Evolutionary conservation across 768 basidiomycete species (phyloP).

Genomic region (Lactarius tabidus): DNA sequence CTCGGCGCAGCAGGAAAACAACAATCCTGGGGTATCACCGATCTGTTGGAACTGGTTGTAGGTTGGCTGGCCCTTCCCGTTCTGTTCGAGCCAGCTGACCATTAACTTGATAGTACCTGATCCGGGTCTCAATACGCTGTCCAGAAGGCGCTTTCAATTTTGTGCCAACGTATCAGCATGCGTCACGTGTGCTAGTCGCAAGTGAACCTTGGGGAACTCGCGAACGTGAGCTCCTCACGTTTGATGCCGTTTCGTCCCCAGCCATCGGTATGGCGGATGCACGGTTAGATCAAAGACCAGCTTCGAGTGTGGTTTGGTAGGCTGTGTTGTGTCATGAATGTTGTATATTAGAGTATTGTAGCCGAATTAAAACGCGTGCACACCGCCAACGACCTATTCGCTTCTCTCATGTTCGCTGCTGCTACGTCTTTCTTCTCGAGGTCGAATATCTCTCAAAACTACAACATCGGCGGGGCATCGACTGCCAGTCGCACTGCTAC

Average conservation of each 20-base stretch:
- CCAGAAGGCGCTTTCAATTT: conserved; percentile 31
- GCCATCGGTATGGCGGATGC: conserved; percentile 36
- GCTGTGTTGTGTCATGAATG: background rate
- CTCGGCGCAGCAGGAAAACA: conserved; percentile 39
- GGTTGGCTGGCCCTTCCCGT: background rate
- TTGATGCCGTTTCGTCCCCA: conserved; percentile 39
- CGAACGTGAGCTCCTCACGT: conserved; percentile 37
- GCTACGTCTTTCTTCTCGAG: conserved; percentile 81
- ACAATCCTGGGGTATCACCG: conserved; percentile 36
- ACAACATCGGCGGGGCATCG: conserved; percentile 51
- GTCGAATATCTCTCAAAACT: conserved; percentile 77
- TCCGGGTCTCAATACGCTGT: conserved; percentile 35
- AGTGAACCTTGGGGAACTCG: conserved; percentile 40
- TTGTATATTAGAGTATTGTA: background rate
- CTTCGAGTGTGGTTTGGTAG: conserved; percentile 15
- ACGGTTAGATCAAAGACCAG: conserved; percentile 12
- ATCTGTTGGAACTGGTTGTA: conserved; percentile 33
- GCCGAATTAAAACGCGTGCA: background rate
- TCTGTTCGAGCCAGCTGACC: background rate
- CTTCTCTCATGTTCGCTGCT: conserved; percentile 63
- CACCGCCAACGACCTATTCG: background rate
- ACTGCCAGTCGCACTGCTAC: conserved; percentile 36
- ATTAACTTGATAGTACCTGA: conserved; percentile 35
- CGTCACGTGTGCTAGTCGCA: conserved; percentile 36
- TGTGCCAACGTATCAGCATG: conserved; percentile 38